Evolutionary conservation across 2,329 filamentous ascomycete genomes (phyloP), one percentile per base, ranked within the genome.

Genomic region (Apiospora marii): DNA sequence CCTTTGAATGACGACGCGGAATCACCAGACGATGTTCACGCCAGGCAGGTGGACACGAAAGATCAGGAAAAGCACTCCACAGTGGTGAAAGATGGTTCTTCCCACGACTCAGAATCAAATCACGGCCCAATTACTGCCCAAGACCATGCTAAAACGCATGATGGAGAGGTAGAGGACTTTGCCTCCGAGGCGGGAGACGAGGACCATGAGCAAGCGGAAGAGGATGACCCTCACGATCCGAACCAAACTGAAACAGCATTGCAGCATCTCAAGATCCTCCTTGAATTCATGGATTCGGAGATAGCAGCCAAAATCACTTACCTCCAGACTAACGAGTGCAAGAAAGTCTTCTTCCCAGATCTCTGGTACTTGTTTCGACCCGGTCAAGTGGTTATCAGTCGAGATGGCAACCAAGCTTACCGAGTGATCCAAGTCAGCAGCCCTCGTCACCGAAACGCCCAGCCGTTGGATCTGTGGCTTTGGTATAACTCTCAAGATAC

Each of bases 281-380:
- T 61, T 2, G 16, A 61, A 5, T 75, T 75, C 44, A 70, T 76
- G 41, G 73, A 73, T 24, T 24, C 27, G 0, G 58, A 64, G 19
- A 76, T 76, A 34, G 7, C 6, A 5, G 44, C 19, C 10, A 76
- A 72, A 24, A 27, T 27, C 7, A 44, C 71, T 1, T 74, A 75
- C 53, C 69, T 76, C 8, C n/a, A 41, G 22, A 72, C 53, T 13
- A 67, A 58, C n/a, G 30, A 51, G 13, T 75, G 73, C 53, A 58
- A 44, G 2, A 76, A 70, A 19, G 72, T 78, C 12, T 74, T 71
- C 13, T 79, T 78, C 37, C 68, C 73, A 1, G 78, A 80, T 46
- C 67, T 79, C 1, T 80, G 78, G 76, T 73, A 76, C 44, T 70
- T 80, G 2, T 79, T 79, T 53, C 67, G 72, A 5, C 77, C 76